Percentiles rank a stretch among this genome's conserved stretches.
These are phyloP conservation scores for Hypoxylon sp. DNA, from an alignment of 2,329 filamentous ascomycete species.

Conservation along the genomic window DNA sequence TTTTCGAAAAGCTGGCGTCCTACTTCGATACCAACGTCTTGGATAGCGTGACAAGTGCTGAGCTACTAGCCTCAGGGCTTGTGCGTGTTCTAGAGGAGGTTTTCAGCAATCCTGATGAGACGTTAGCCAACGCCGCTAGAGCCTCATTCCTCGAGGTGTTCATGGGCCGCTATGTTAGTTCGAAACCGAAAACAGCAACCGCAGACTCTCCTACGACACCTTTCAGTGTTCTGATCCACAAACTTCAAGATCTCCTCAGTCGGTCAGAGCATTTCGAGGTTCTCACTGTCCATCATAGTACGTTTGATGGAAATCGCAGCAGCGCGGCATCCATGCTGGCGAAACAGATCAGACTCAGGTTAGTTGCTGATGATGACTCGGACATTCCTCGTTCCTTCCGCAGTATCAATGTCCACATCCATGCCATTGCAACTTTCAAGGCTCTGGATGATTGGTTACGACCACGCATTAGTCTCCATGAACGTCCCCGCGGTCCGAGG, in stretches of 20 bases:
- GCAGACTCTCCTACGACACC: constrained; percentile 82
- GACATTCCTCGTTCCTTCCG: constrained; percentile 89
- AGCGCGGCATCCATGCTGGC: constrained; percentile 96
- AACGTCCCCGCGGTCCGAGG: constrained; percentile 77
- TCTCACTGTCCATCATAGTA: constrained; percentile 93
- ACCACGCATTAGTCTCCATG: constrained; percentile 86
- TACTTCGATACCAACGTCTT: constrained; percentile 92
- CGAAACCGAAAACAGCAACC: constrained; percentile 74
- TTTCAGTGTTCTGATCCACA: constrained; percentile 92
- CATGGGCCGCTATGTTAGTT: constrained; percentile 81
- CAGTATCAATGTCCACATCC: constrained; percentile 98
- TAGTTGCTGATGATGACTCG: constrained; percentile 90
- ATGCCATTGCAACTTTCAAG: constrained; percentile 98
- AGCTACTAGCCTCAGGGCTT: constrained; percentile 90
- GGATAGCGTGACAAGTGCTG: constrained; percentile 95
- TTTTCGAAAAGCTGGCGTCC: constrained; percentile 82
- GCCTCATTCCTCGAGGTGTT: constrained; percentile 92
- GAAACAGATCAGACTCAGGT: constrained; percentile 91
- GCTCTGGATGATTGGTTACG: constrained; percentile 95
- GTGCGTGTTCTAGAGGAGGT: constrained; percentile 87
- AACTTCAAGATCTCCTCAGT: constrained; percentile 95
- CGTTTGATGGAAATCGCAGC: constrained; percentile 89
- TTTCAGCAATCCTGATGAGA: constrained; percentile 79
- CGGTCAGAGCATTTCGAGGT: constrained; percentile 98
- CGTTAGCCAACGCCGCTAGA: constrained; percentile 76